Base-by-base conservation (phyloP, 345 rosid genomes). In the Citrus hindsii region DNA sequence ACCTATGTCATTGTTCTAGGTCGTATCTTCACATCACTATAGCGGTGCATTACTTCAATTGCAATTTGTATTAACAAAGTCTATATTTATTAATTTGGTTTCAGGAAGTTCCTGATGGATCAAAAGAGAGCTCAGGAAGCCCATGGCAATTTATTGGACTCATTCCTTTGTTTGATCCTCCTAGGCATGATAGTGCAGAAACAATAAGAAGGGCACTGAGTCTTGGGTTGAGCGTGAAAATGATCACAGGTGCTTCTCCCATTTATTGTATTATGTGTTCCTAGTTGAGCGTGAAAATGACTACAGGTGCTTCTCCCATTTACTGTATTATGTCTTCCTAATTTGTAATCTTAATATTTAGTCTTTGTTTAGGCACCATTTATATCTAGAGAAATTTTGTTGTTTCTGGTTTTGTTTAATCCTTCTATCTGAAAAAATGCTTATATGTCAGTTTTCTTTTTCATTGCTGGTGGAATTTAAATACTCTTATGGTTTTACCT, bases 221-320 rank as follows among this genome's bases (percentile, higher is more conserved):
- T 81, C 90, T 90, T 28, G 94, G 94, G 74, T 90, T 90, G 46
- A 90, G 85, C 24, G 92, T 90, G 62, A 90, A 90, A 78, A 90
- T 90, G 94, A 90, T 88, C 37, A 88, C 90, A 66, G 90, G 89
- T 88, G 74, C 16, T 28, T 76, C 22, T 33, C 27, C 65, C 35
- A 35, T 59, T 33, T 46, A 40, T 13, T 18, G 33, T 42, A 25
- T 63, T 4, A 22, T 27, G 5, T 42, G 3, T 22, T 42, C 38
- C 33, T 67, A 42, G 74, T 90, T 90, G 46, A 90, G 84, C 28
- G 89, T 90, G 62, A 90, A 90, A 78, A 90, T 90, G 28, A 28
- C 28, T 28, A 28, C 28, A 66, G 90, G 89, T 88, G 74, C 16
- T 28, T 76, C 22, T 33, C 27, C 65, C 35, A 35, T 59, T 33